phyloP scores from a whole-genome alignment of 2,329 filamentous ascomycete genomes.

The Aspergillus sp. region DNA sequence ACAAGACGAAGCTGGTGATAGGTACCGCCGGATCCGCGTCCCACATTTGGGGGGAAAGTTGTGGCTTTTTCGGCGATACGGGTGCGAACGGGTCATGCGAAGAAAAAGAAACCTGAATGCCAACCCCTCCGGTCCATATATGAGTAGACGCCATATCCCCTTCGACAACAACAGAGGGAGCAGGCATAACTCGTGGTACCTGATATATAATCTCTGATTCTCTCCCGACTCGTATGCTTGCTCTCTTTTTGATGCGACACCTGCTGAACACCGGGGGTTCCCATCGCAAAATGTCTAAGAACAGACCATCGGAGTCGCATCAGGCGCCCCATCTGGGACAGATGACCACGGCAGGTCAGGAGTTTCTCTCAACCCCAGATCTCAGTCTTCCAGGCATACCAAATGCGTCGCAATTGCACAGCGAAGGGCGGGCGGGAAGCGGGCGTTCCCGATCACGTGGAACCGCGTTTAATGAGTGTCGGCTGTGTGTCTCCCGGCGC shows the following conservation, averaged over 20 bases:
- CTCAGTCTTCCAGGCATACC: neutral
- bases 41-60: constrained; percentile 19
- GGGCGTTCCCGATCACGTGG: constrained; percentile 28
- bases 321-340: neutral
- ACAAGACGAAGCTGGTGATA: constrained; percentile 24
- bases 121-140: neutral
- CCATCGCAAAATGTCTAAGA: neutral
- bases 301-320: neutral
- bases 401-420: constrained; percentile 5
- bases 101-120: constrained; percentile 8
- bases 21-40: constrained; percentile 33
- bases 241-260: neutral
- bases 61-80: constrained; percentile 26
- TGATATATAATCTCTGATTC: constrained; percentile 1
- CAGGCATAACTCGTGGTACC: neutral
- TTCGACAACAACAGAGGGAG: neutral
- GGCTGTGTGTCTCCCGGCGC: constrained; percentile 20
- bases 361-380: neutral
- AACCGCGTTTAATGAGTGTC: constrained; percentile 23
- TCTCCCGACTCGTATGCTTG: neutral
- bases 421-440: constrained; percentile 1
- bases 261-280: neutral
- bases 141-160: neutral
- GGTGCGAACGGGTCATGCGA: constrained; percentile 18
- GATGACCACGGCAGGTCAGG: neutral